These are phyloP conservation scores for Fusarium subtropicale DNA, from an alignment of 2,329 filamentous ascomycete species.

Conservation along the genomic window DNA sequence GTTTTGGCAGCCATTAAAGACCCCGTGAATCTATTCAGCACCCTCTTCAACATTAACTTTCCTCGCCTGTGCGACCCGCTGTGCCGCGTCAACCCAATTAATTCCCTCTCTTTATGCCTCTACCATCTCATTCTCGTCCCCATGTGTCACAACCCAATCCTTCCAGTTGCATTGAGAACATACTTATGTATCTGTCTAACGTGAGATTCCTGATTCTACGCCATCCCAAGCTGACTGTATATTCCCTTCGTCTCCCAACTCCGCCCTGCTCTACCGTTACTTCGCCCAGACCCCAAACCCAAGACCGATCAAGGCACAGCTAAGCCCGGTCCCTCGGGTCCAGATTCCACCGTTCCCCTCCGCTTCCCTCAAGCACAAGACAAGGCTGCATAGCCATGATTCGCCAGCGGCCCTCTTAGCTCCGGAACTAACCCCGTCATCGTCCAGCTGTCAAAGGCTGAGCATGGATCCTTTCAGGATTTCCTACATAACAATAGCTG, in stretches of 20 bases:
- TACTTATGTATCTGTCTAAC: neutral
- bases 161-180: neutral
- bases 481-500: neutral
- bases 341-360: neutral
- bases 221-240: neutral
- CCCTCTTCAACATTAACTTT: neutral
- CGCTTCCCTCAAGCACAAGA: neutral
- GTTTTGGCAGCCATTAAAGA: neutral
- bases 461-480: slow-evolving; percentile 5
- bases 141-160: neutral
- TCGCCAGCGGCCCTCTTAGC: neutral
- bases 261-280: neutral
- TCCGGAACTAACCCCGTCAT: neutral
- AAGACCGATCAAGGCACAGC: neutral
- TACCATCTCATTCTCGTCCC: neutral
- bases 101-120: neutral
- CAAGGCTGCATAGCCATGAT: neutral
- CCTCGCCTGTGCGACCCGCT: neutral
- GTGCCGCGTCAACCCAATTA: slow-evolving; percentile 1
- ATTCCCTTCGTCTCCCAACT: neutral
- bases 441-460: neutral
- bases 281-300: neutral
- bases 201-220: neutral
- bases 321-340: neutral
- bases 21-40: neutral